Conservation (phyloP, 2,329 filamentous ascomycete genomes). For the Stromatinia cepivora region DNA sequence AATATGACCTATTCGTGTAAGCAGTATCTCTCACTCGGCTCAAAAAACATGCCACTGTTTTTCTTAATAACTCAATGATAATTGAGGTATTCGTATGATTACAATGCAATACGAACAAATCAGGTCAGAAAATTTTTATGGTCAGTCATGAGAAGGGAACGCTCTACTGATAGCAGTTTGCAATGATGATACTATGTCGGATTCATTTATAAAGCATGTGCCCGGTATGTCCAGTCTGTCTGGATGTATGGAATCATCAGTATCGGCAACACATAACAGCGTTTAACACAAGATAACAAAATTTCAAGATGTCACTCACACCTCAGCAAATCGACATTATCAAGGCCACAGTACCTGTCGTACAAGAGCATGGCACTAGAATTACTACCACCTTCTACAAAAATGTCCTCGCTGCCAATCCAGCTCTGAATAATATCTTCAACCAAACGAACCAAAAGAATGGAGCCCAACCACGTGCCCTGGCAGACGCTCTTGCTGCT, state of each 20-base stretch:
- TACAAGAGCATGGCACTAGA: conserved; percentile 64
- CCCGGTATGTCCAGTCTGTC: not conserved
- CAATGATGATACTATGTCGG: not conserved
- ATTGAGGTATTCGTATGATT: not conserved
- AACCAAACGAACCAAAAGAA: conserved; percentile 68
- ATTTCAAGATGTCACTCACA: conserved; percentile 50
- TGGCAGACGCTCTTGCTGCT: conserved; percentile 68
- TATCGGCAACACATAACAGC: no score
- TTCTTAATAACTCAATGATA: not conserved
- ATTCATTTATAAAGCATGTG: not conserved
- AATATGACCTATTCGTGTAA: no score
- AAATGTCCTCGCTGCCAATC: conserved; percentile 64
- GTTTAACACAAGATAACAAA: not conserved
- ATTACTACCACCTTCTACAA: conserved; percentile 75
- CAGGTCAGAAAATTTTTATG: not conserved
- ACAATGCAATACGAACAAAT: not conserved
- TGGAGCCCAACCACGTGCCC: conserved; percentile 67
- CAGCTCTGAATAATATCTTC: conserved; percentile 68
- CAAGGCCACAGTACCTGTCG: conserved; percentile 74
- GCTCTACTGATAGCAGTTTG: not conserved
- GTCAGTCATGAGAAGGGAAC: not conserved
- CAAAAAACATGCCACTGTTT: not conserved
- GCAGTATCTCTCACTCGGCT: not conserved
- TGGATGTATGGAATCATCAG: not conserved
- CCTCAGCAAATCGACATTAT: conserved; percentile 67